phyloP scores from a whole-genome alignment of 2,329 filamentous ascomycete genomes.

The Westerdykella sp. region DNA sequence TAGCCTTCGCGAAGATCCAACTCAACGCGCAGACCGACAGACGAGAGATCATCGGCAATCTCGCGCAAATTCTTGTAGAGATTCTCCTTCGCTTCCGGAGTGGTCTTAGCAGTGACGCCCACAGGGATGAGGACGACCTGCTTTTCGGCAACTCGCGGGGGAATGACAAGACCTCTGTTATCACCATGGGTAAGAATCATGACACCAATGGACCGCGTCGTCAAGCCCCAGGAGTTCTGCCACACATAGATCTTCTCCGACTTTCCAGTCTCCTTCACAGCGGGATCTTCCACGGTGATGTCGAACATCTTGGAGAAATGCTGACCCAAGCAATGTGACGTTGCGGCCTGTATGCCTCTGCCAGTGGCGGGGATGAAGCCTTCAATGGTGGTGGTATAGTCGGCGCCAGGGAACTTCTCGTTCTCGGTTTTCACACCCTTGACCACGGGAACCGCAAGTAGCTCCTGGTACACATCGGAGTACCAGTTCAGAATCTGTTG shows the following conservation, averaged over 20 bases:
- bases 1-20: conserved; percentile 85
- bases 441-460: conserved; percentile 91
- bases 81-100: conserved; percentile 68
- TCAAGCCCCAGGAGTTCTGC: conserved; percentile 99
- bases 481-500: conserved; percentile 91
- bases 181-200: conserved; percentile 99
- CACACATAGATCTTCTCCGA: conserved; percentile 72
- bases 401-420: conserved; percentile 85
- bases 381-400: conserved; percentile 55
- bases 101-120: conserved; percentile 73
- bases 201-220: conserved; percentile 92
- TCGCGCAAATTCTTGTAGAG: conserved; percentile 70
- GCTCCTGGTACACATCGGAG: conserved; percentile 82
- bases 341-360: conserved; percentile 92
- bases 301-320: conserved; percentile 99
- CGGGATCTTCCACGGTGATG: conserved; percentile 91
- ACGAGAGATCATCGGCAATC: conserved; percentile 62
- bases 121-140: conserved; percentile 88
- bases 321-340: conserved; percentile 89
- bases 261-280: conserved; percentile 58
- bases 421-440: conserved; percentile 94
- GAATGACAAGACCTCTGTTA: conserved; percentile 89
- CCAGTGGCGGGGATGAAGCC: conserved; percentile 95
- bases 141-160: conserved; percentile 79
- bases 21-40: conserved; percentile 69